phyloP scores from a whole-genome alignment of 345 rosid species.

The Carallia pectinifolia region DNA sequence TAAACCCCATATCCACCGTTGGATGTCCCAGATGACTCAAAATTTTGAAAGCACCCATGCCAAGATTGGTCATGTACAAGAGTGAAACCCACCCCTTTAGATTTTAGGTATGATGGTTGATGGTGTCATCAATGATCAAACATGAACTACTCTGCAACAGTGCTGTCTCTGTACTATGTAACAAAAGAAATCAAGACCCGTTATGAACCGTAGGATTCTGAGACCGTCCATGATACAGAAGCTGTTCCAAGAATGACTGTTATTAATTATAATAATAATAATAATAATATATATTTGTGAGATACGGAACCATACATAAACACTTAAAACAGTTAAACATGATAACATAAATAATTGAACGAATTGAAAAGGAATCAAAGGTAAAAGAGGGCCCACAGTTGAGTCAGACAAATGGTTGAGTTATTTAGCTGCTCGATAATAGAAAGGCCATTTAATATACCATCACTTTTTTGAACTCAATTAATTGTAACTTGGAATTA shows the following conservation, averaged over 20 bases:
- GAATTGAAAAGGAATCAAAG: slow-evolving; percentile 57
- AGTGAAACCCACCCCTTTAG: slow-evolving; percentile 17
- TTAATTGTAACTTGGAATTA: slow-evolving; percentile 5
- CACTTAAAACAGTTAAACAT: slow-evolving; percentile 13
- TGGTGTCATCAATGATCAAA: slow-evolving; percentile 42
- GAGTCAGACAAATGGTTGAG: slow-evolving; percentile 89
- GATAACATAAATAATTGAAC: slow-evolving; percentile 37
- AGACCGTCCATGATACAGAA: slow-evolving; percentile 13
- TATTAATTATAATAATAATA: no score
- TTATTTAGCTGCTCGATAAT: slow-evolving; percentile 51
- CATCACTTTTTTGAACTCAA: slow-evolving; percentile 15
- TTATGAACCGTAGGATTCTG: slow-evolving; percentile 35
- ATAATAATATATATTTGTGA: no score
- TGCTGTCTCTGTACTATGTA: slow-evolving; percentile 19
- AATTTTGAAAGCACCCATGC: slow-evolving; percentile 24
- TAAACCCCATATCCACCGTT: slow-evolving; percentile 22
- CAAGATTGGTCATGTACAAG: slow-evolving; percentile 1
- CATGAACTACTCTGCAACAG: slow-evolving; percentile 11
- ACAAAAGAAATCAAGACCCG: slow-evolving; percentile 15
- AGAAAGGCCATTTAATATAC: slow-evolving; percentile 43
- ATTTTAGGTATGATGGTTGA: slow-evolving; percentile 29
- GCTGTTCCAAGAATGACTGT: neutral
- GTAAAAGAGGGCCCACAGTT: slow-evolving; percentile 42
- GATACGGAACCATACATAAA: no score
- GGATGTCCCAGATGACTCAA: slow-evolving; percentile 19